These are phyloP conservation scores for Dioszegia aurantiaca DNA, from an alignment of 768 basidiomycete genomes.

Conservation along the genomic window DNA sequence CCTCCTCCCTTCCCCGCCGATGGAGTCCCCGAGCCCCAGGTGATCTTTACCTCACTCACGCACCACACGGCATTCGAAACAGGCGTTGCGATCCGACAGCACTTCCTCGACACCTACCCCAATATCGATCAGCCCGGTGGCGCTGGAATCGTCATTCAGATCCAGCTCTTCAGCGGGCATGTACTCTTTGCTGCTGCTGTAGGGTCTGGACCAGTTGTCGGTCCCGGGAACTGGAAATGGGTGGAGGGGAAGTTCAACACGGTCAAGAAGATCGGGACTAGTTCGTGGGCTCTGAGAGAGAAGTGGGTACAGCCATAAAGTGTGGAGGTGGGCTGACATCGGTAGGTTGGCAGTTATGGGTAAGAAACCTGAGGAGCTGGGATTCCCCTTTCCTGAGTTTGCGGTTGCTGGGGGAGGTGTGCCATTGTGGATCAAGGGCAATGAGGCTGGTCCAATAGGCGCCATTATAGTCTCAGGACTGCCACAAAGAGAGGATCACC, in stretches of 20 bases:
- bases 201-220: slow-evolving; percentile 23
- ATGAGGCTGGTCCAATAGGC: slow-evolving; percentile 28
- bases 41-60: slow-evolving; percentile 14
- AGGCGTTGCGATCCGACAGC: slow-evolving; percentile 16
- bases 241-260: slow-evolving; percentile 32
- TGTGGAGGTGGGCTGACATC: not conserved
- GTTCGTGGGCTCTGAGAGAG: slow-evolving; percentile 28
- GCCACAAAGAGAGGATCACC: slow-evolving; percentile 43
- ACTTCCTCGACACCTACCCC: slow-evolving; percentile 17
- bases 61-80: slow-evolving; percentile 18
- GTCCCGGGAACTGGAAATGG: slow-evolving; percentile 33
- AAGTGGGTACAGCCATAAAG: slow-evolving; percentile 22
- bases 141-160: slow-evolving; percentile 15
- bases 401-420: slow-evolving; percentile 39
- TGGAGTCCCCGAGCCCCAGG: slow-evolving; percentile 7
- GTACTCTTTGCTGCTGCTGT: slow-evolving; percentile 21
- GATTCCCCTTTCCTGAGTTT: slow-evolving; percentile 37
- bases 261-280: slow-evolving; percentile 25
- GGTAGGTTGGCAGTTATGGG: slow-evolving; percentile 25
- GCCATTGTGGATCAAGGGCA: slow-evolving; percentile 28
- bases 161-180: slow-evolving; percentile 19
- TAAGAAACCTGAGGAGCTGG: slow-evolving; percentile 25
- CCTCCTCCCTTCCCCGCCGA: slow-evolving; percentile 6
- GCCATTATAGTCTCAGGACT: slow-evolving; percentile 46
- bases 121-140: slow-evolving; percentile 5